Conservation (phyloP, 768 basidiomycete genomes). For the Agaricus sinodeliciosus region DNA sequence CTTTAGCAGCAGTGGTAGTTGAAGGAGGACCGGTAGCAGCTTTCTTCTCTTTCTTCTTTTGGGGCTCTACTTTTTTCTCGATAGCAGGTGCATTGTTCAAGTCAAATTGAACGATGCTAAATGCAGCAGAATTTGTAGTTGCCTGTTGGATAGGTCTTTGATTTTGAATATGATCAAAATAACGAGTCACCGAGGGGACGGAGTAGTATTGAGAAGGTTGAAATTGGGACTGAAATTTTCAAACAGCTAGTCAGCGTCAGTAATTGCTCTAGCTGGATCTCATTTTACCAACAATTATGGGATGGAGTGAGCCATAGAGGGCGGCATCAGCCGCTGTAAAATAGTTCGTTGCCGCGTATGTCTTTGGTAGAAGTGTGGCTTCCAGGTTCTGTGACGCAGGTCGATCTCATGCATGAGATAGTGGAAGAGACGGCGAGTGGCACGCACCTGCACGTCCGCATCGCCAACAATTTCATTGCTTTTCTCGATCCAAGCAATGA, state of each 20-base stretch:
- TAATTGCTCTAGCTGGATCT: background rate
- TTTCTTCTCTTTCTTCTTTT: conserved; percentile 74
- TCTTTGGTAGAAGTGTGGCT: conserved; percentile 62
- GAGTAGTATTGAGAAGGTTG: conserved; percentile 70
- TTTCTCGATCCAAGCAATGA: conserved; percentile 66
- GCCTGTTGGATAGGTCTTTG: conserved; percentile 53
- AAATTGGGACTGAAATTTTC: conserved; percentile 50
- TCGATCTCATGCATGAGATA: background rate
- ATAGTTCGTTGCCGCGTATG: conserved; percentile 80
- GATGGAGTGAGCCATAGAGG: conserved; percentile 84
- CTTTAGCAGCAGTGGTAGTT: conserved; percentile 14
- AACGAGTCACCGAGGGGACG: conserved; percentile 80
- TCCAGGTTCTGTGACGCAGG: conserved; percentile 55
- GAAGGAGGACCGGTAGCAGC: conserved; percentile 17
- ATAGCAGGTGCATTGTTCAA: conserved; percentile 66
- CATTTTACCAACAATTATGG: conserved; percentile 55
- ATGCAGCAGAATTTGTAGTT: conserved; percentile 43
- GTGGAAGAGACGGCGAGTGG: background rate
- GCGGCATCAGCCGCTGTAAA: conserved; percentile 88
- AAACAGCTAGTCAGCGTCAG: background rate
- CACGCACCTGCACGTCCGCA: conserved; percentile 42
- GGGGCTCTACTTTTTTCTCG: conserved; percentile 64
- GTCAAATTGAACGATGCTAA: conserved; percentile 59
- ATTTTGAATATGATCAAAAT: conserved; percentile 92
- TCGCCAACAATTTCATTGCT: conserved; percentile 43